A percentile compares a stretch with the other conserved stretches of the same genome.
These are phyloP conservation scores for Isoetes engelmannii DNA, from an alignment of 83 land plant genomes.

Conservation along the genomic window DNA sequence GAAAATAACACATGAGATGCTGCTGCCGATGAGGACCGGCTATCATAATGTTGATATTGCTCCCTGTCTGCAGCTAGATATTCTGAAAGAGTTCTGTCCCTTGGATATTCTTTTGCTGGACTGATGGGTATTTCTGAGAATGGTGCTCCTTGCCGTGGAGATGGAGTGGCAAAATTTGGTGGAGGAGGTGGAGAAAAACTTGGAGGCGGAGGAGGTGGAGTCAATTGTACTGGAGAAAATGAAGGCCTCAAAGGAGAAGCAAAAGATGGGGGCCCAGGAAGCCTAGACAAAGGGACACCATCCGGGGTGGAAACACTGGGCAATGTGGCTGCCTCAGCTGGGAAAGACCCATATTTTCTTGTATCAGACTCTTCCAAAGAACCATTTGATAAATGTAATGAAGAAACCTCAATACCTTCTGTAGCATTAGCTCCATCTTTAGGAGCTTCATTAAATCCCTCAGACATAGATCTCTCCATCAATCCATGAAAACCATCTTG, in stretches of 20 bases:
- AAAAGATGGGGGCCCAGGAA: conserved; percentile 83
- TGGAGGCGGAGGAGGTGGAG: conserved; percentile 35
- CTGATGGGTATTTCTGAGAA: conserved; percentile 45
- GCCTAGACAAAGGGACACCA: conserved; percentile 5
- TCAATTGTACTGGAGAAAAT: conserved; percentile 37
- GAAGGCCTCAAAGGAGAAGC: conserved; percentile 61
- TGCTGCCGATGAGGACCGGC: conserved; percentile 24
- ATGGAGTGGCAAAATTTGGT: no score
- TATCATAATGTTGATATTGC: conserved; percentile 29
- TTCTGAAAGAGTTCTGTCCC: conserved; percentile 25
- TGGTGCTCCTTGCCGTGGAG: conserved; percentile 8
- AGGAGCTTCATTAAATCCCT: no score
- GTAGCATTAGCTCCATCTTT: no score
- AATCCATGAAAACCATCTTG: no score
- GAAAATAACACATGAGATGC: conserved; percentile 75
- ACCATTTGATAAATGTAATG: no score
- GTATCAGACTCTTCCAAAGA: no score
- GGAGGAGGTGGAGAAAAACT: conserved; percentile 15
- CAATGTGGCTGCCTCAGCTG: no score
- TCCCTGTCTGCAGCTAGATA: conserved; percentile 20
- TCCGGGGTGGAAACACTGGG: no score
- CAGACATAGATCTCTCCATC: no score
- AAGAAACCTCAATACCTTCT: no score
- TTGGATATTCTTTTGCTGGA: conserved; percentile 31
- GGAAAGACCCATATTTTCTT: no score